These are phyloP conservation scores for Rhodamnia rubescens DNA, from an alignment of 345 rosid genomes.

Conservation along the genomic window DNA sequence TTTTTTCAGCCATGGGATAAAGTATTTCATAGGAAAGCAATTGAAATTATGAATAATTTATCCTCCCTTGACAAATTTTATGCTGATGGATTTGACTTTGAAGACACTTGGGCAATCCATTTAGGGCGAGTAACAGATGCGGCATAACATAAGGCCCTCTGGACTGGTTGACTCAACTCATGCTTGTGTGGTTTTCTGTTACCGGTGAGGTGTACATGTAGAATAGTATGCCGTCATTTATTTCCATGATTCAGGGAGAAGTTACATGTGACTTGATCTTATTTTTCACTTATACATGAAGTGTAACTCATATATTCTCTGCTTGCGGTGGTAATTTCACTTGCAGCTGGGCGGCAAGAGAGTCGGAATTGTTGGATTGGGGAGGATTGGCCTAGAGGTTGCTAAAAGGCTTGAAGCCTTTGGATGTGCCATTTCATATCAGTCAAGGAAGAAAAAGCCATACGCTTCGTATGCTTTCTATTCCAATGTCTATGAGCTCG, in stretches of 20 bases:
- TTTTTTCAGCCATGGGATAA: background rate
- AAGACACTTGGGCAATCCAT: background rate
- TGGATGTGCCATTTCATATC: constrained; percentile 34
- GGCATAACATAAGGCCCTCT: background rate
- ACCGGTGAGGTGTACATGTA: background rate
- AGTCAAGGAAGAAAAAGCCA: constrained; percentile 27
- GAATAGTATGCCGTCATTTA: background rate
- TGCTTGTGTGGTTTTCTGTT: background rate
- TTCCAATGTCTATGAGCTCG: constrained; percentile 22
- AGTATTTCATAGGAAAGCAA: background rate
- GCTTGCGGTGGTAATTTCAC: background rate
- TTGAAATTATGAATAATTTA: background rate
- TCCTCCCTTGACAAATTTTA: background rate
- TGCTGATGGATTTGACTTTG: background rate
- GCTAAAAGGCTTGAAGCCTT: constrained; percentile 40
- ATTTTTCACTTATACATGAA: background rate
- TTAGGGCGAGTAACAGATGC: background rate
- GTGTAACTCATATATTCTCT: background rate
- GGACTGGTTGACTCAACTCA: background rate
- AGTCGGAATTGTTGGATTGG: constrained; percentile 46
- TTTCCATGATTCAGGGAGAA: background rate
- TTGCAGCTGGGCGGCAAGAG: constrained; percentile 25
- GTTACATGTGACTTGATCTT: background rate
- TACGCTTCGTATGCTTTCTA: constrained; percentile 22
- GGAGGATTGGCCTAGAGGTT: constrained; percentile 24